Evolutionary conservation across 371 early-diverging fungal genomes (phyloP).

Genomic region (Zychaea mexicana): DNA sequence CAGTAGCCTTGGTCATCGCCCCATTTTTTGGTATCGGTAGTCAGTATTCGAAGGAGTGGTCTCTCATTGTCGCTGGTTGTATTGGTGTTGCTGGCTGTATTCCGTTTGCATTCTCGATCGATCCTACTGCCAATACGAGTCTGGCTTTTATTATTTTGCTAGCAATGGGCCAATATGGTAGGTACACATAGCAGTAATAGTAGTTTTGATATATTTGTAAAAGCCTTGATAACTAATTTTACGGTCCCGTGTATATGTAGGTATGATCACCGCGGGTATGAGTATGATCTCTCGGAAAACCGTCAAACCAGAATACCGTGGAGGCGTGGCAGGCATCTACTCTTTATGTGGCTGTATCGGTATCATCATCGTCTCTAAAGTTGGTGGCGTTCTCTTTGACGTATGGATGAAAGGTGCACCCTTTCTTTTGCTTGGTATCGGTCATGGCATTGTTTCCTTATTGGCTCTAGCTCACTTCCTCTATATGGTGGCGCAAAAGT

Average conservation of each 20-base stretch:
- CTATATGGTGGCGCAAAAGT: neutral
- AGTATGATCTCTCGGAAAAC: constrained; percentile 60
- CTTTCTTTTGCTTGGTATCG: constrained; percentile 60
- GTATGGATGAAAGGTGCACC: constrained; percentile 62
- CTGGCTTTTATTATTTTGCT: constrained; percentile 57
- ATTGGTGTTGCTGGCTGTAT: constrained; percentile 64
- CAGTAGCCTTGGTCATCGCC: constrained; percentile 69
- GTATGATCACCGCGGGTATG: constrained; percentile 75
- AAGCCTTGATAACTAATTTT: no score
- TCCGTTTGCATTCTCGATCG: constrained; percentile 55
- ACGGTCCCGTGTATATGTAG: constrained; percentile 8
- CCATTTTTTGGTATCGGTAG: constrained; percentile 61
- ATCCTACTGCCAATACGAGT: constrained; percentile 58
- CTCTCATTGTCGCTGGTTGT: constrained; percentile 55
- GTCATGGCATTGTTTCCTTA: constrained; percentile 39
- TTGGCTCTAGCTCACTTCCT: neutral
- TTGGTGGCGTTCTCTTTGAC: constrained; percentile 69
- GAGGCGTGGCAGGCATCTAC: constrained; percentile 72
- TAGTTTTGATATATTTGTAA: neutral
- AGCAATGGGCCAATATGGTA: constrained; percentile 75
- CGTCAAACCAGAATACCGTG: constrained; percentile 57
- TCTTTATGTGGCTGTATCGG: constrained; percentile 68
- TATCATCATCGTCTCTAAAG: constrained; percentile 46
- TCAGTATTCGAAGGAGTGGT: constrained; percentile 50
- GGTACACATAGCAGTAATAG: neutral